These are phyloP conservation scores for Cladobotryum mycophilum DNA, from an alignment of 2,329 filamentous ascomycete genomes.

Conservation along the genomic window DNA sequence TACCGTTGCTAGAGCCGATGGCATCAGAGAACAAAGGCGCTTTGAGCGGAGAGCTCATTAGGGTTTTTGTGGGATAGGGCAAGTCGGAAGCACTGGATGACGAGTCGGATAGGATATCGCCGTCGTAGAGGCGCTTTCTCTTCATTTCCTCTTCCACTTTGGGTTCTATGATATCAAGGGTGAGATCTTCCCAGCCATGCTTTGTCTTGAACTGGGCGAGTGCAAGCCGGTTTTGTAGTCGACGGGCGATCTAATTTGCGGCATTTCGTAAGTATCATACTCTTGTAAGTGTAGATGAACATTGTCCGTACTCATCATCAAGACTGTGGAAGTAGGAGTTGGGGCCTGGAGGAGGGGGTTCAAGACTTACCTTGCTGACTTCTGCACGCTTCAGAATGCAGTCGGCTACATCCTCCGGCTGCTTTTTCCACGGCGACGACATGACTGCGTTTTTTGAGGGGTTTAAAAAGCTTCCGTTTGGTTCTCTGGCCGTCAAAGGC, in stretches of 20 bases:
- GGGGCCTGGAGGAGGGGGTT: neutral
- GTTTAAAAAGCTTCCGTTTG: too few relatives aligned
- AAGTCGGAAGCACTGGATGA: slow-evolving; percentile 79
- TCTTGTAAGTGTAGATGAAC: neutral
- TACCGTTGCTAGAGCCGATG: slow-evolving; percentile 62
- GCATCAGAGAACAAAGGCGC: slow-evolving; percentile 80
- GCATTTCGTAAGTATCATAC: slow-evolving; percentile 12
- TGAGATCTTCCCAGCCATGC: slow-evolving; percentile 88
- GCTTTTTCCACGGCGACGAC: slow-evolving; percentile 57
- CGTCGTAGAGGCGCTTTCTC: slow-evolving; percentile 61
- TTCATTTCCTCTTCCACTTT: slow-evolving; percentile 74
- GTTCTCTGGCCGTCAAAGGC: too few relatives aligned
- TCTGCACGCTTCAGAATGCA: slow-evolving; percentile 67
- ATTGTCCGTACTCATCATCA: neutral
- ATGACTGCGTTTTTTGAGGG: slow-evolving; percentile 27
- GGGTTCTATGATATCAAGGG: slow-evolving; percentile 78
- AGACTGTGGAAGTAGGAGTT: neutral
- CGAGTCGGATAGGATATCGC: slow-evolving; percentile 77
- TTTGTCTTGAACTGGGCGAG: slow-evolving; percentile 97
- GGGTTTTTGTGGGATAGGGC: slow-evolving; percentile 57
- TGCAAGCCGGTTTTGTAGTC: slow-evolving; percentile 86
- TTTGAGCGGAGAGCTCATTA: slow-evolving; percentile 82
- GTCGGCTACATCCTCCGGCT: slow-evolving; percentile 59
- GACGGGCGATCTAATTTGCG: slow-evolving; percentile 71
- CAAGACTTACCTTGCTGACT: slow-evolving; percentile 61